A percentile compares a stretch with the other conserved stretches of the same genome.
These are phyloP conservation scores for Ophiostoma ulmi DNA, from an alignment of 2,329 filamentous ascomycete species.

Conservation along the genomic window DNA sequence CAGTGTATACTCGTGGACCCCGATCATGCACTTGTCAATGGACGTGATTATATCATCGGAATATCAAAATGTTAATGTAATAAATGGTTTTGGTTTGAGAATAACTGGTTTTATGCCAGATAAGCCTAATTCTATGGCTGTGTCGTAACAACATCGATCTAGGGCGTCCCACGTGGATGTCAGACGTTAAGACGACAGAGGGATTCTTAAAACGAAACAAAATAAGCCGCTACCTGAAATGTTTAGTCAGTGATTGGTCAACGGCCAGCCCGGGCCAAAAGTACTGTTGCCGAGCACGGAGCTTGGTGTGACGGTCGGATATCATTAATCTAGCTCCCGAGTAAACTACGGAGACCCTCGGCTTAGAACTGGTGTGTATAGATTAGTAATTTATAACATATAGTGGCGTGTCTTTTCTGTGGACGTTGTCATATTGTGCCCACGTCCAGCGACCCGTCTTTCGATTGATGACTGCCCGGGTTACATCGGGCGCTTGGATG, in stretches of 20 bases:
- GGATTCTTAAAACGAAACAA: background rate
- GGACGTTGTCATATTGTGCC: slow-evolving; percentile 3
- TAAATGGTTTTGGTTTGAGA: too few relatives aligned
- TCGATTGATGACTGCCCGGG: background rate
- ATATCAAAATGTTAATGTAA: background rate
- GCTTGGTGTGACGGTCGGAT: background rate
- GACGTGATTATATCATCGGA: too few relatives aligned
- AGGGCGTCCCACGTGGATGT: background rate
- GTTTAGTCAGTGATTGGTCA: background rate
- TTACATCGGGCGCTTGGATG: slow-evolving; percentile 19
- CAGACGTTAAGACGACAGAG: background rate
- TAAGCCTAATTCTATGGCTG: background rate
- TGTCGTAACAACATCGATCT: background rate
- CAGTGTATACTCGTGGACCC: background rate
- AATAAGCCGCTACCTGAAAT: background rate
- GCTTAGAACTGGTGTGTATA: background rate
- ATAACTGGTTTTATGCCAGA: background rate
- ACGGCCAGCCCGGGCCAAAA: background rate
- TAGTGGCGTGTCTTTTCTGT: slow-evolving; percentile 10
- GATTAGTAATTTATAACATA: background rate
- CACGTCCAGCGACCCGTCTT: background rate
- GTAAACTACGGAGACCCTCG: background rate
- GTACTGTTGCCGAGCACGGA: background rate
- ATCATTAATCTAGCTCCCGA: background rate
- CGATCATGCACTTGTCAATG: background rate